A percentile compares a stretch with the other conserved stretches of the same genome.
phyloP scores from a whole-genome alignment of 192 early-diverging fungal genomes.

The Coemansia sp. region DNA sequence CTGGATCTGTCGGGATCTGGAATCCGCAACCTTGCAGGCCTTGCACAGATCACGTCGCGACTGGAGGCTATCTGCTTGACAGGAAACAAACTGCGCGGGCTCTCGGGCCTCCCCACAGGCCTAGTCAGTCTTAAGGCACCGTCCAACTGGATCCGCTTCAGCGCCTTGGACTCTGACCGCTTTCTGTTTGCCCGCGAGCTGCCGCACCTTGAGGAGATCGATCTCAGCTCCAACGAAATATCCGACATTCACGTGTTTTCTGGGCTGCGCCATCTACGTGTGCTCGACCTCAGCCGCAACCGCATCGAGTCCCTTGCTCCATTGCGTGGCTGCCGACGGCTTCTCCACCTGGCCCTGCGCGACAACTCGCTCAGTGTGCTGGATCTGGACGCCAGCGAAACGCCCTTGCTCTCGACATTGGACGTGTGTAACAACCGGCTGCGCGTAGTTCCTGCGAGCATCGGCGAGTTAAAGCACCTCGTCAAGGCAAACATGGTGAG shows the following conservation, averaged over 20 bases:
- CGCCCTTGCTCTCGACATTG: constrained; percentile 37
- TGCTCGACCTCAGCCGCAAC: constrained; percentile 43
- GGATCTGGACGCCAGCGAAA: constrained; percentile 36
- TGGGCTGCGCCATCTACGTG: constrained; percentile 42
- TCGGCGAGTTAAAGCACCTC: constrained; percentile 36
- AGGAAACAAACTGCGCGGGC: constrained; percentile 43
- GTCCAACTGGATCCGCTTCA: constrained; percentile 52
- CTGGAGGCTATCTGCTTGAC: constrained; percentile 44
- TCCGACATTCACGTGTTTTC: constrained; percentile 49
- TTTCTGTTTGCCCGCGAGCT: constrained; percentile 50
- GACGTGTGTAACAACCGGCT: constrained; percentile 49
- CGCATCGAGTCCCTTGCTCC: constrained; percentile 36
- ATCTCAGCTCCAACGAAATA: constrained; percentile 49
- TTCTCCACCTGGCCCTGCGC: constrained; percentile 34
- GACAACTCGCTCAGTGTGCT: constrained; percentile 43
- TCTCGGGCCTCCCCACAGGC: constrained; percentile 39
- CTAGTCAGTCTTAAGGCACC: constrained; percentile 41
- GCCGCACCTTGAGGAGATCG: constrained; percentile 51
- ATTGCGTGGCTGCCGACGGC: constrained; percentile 38
- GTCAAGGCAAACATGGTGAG: constrained; percentile 35
- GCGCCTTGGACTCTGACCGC: constrained; percentile 15
- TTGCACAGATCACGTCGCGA: constrained; percentile 39
- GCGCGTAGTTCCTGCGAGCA: constrained; percentile 35
- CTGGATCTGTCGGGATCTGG: constrained; percentile 44
- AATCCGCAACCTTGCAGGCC: constrained; percentile 42